A percentile compares a stretch with the other conserved stretches of the same genome.
Evolutionary conservation across 164 flowering plant genomes (phyloP).

Genomic region (Euptelea pleiosperma): DNA sequence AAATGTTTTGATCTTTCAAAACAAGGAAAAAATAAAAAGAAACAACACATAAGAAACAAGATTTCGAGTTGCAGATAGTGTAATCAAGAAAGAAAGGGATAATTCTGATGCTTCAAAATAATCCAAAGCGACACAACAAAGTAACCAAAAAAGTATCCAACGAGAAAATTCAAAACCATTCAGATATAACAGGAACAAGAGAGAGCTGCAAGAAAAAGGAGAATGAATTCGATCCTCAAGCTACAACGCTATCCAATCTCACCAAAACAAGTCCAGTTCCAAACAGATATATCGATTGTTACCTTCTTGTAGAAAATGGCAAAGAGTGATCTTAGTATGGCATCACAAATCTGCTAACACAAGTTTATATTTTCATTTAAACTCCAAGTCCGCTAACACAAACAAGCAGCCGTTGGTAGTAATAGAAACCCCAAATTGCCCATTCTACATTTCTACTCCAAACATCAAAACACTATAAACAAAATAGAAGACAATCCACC

Average conservation of each 20-base stretch:
- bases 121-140: neutral
- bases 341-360: no score
- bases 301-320: constrained; percentile 25
- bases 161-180: neutral
- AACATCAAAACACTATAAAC: no score
- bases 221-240: neutral
- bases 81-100: neutral
- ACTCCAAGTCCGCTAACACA: no score
- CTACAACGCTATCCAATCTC: neutral
- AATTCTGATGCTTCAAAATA: constrained; percentile 1
- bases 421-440: no score
- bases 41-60: constrained; percentile 20
- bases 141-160: neutral
- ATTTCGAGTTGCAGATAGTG: neutral
- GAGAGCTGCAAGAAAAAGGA: neutral
- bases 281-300: neutral
- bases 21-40: constrained; percentile 15
- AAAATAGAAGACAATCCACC: no score
- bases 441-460: no score
- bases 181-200: neutral
- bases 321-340: constrained; percentile 75
- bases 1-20: neutral
- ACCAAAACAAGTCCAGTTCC: neutral
- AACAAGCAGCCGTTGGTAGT: no score
- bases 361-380: no score